Evolutionary conservation across 164 flowering plant species (phyloP).

Genomic region (Hamamelis virginiana): DNA sequence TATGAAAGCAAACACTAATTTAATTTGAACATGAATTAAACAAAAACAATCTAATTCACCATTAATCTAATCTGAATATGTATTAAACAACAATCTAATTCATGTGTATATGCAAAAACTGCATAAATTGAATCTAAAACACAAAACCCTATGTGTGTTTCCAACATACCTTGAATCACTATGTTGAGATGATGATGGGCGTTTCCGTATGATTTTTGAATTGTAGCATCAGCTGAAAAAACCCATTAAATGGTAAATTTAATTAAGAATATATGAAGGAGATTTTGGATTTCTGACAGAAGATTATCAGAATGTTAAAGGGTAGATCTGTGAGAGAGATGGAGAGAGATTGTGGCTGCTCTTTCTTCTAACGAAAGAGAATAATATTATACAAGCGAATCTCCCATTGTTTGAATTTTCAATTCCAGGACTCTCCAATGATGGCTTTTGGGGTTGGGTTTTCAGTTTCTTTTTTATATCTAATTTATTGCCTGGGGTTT

Average conservation of each 20-base stretch:
- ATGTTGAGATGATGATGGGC: not conserved
- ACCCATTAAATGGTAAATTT: not conserved
- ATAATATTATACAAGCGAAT: not conserved
- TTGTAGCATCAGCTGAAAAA: not conserved
- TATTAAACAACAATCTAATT: conserved; percentile 21
- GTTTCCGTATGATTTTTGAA: not conserved
- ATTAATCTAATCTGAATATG: no score
- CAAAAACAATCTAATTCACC: no score
- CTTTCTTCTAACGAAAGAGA: not conserved
- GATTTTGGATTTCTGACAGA: conserved; percentile 10
- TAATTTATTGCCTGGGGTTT: conserved; percentile 40
- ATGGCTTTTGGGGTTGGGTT: not conserved
- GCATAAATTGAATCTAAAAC: not conserved
- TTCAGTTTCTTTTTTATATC: conserved; percentile 11
- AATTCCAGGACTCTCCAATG: not conserved
- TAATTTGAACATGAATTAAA: no score
- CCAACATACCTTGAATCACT: conserved; percentile 4
- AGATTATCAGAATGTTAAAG: conserved; percentile 7
- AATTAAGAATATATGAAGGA: not conserved
- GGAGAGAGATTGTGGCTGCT: not conserved
- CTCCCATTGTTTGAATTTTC: conserved; percentile 7
- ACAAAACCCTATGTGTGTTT: not conserved
- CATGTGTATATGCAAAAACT: conserved; percentile 5
- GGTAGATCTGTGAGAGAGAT: conserved; percentile 15
- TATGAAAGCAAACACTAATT: conserved; percentile 5